Evolutionary conservation across 2,329 filamentous ascomycete species (phyloP).

Genomic region (Aureobasidium musti): DNA sequence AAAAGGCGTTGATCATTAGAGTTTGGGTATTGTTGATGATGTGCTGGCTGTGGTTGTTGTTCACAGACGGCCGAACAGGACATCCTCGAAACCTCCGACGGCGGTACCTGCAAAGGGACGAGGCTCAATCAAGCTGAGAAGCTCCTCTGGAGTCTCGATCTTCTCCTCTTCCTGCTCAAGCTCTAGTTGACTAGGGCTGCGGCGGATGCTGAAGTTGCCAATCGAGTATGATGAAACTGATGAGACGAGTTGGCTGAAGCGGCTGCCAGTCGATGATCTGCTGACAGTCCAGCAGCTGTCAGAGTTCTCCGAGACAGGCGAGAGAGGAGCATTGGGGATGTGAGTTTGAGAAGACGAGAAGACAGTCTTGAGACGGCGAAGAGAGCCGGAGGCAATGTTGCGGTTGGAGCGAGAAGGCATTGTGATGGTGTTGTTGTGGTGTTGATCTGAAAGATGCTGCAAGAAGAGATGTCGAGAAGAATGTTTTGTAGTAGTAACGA

Average conservation of each 20-base stretch:
- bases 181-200: conserved; percentile 34
- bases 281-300: conserved; percentile 27
- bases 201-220: conserved; percentile 33
- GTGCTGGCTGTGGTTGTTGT: conserved; percentile 5
- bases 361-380: conserved; percentile 32
- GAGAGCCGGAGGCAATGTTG: conserved; percentile 31
- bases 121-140: conserved; percentile 34
- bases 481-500: conserved; percentile 21
- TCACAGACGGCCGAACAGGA: conserved; percentile 32
- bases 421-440: conserved; percentile 8
- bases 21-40: conserved; percentile 14
- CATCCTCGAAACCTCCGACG: conserved; percentile 32
- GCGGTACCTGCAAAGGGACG: conserved; percentile 31
- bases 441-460: conserved; percentile 17
- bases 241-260: conserved; percentile 33
- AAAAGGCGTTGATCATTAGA: conserved; percentile 28
- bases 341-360: conserved; percentile 28
- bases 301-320: conserved; percentile 23
- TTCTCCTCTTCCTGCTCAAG: conserved; percentile 36
- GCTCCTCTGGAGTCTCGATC: conserved; percentile 31
- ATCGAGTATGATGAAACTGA: conserved; percentile 32
- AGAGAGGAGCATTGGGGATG: conserved; percentile 25
- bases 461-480: conserved; percentile 8
- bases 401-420: conserved; percentile 27
- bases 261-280: conserved; percentile 29